Conservation (phyloP, 768 basidiomycete genomes). For the Trametes cingulata region DNA sequence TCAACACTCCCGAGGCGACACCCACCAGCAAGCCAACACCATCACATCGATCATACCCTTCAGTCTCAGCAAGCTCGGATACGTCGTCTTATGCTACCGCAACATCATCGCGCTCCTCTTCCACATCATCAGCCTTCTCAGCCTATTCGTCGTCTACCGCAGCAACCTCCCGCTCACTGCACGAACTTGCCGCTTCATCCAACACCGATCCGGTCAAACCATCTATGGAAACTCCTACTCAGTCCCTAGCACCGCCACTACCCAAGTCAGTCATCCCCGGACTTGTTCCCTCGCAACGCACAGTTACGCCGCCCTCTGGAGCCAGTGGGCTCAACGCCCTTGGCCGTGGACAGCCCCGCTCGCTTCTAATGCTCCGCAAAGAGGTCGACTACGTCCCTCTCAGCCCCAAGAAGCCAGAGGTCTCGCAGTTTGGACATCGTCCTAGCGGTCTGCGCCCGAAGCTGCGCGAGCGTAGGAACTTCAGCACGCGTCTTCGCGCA, state of each 20-base stretch:
- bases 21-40: slow-evolving; percentile 27
- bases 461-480: slow-evolving; percentile 11
- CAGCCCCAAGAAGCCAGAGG: slow-evolving; percentile 62
- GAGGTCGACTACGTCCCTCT: slow-evolving; percentile 75
- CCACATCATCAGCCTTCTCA: slow-evolving; percentile 23
- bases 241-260: slow-evolving; percentile 4
- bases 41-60: slow-evolving; percentile 31
- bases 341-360: slow-evolving; percentile 39
- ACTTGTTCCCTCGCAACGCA: slow-evolving; percentile 19
- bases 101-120: slow-evolving; percentile 14
- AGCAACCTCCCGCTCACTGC: slow-evolving; percentile 18
- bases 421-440: slow-evolving; percentile 34
- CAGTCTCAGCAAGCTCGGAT: slow-evolving; percentile 3
- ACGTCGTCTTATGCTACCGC: slow-evolving; percentile 8
- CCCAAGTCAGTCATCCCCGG: slow-evolving; percentile 13
- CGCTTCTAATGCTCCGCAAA: slow-evolving; percentile 64
- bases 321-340: slow-evolving; percentile 18
- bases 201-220: neutral
- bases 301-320: slow-evolving; percentile 23
- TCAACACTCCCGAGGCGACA: slow-evolving; percentile 20
- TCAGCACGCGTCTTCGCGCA: slow-evolving; percentile 7
- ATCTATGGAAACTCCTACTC: slow-evolving; percentile 15
- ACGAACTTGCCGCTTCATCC: slow-evolving; percentile 23
- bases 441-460: slow-evolving; percentile 25
- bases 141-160: slow-evolving; percentile 18